Conservation (phyloP, 75 land plant genomes). For the Cryptomeria japonica region DNA sequence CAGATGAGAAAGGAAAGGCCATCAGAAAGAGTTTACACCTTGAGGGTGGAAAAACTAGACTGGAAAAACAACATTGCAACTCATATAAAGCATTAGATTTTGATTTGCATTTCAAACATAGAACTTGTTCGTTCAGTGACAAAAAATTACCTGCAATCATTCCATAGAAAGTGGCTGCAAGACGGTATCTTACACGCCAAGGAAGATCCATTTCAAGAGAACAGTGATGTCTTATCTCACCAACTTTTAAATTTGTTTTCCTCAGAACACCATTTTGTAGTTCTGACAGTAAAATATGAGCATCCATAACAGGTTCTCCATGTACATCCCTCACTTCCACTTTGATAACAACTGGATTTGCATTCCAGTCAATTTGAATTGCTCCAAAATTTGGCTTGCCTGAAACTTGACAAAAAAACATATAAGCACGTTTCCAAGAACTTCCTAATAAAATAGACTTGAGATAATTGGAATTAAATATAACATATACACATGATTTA, state of each 20-base stretch:
- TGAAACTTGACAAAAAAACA: conserved; percentile 23
- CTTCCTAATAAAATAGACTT: neutral
- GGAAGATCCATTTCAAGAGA: conserved; percentile 63
- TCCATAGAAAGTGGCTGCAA: conserved; percentile 41
- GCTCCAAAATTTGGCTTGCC: conserved; percentile 83
- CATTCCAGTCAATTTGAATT: conserved; percentile 76
- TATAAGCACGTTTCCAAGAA: neutral
- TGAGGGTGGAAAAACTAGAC: neutral
- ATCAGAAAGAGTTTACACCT: neutral
- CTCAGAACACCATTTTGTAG: conserved; percentile 29
- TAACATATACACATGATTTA: conserved; percentile 86
- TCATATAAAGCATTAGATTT: neutral
- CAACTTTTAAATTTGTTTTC: neutral
- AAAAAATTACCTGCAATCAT: conserved; percentile 37
- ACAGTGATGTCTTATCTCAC: conserved; percentile 50
- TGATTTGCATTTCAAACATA: neutral
- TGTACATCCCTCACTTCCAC: conserved; percentile 56
- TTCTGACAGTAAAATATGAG: conserved; percentile 44
- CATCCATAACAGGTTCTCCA: conserved; percentile 50
- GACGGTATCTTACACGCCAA: conserved; percentile 55
- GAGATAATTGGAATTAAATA: neutral
- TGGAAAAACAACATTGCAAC: neutral
- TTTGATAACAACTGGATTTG: conserved; percentile 51
- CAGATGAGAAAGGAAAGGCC: neutral
- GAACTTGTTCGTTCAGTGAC: neutral